Base-by-base conservation (phyloP, 2,329 filamentous ascomycete genomes). In the Trichoderma pleuroti region DNA sequence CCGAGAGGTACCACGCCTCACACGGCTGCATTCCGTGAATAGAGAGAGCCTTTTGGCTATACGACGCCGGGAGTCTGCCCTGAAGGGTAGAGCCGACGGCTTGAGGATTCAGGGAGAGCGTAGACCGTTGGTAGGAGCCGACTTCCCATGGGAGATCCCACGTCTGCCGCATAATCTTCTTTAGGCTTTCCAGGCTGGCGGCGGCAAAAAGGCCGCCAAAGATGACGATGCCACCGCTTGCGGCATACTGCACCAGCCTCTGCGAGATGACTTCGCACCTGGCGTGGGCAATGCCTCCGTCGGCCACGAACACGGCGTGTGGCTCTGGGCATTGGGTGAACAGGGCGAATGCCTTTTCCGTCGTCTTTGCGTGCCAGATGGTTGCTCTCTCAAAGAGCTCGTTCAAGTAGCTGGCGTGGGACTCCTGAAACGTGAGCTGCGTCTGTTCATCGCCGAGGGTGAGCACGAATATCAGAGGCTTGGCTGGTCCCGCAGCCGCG, bases 41-140 rank as follows among this genome's bases (percentile, higher is more conserved):
- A 63, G 74, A 78, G 32, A 76, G 42, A 12, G 74, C 76, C 54
- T 76, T 76, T 56, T 76, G 77, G 72, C 74, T 77, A 71, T 78
- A 76, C n/a, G 69, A 46, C 5, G 59, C 64, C 21, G 70, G 61
- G 7, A 79, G 75, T 36, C 69, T 46, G 28, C 56, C n/a, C 65
- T 24, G 52, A 36, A 46, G 70, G 60, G 26, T 73, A 14, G 39
- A 26, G 46, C 32, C 66, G 30, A 76, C 72, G 4, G 65, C 74
- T 12, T 63, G 60, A 26, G 24, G 36, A 63, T 76, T 77, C 39
- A 78, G 74, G 24, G 59, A 54, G 46, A 76, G 57, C 2, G 73
- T 72, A n/a, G 74, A 76, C 62, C 71, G 73, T 30, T 75, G 59
- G 70, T 75, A 76, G 2, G 63, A 71, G 14, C 73, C 75, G 21